A percentile compares a stretch with the other conserved stretches of the same genome.
Evolutionary conservation across 129 eudicot species (phyloP).

Genomic region (Flaveria trinervia): DNA sequence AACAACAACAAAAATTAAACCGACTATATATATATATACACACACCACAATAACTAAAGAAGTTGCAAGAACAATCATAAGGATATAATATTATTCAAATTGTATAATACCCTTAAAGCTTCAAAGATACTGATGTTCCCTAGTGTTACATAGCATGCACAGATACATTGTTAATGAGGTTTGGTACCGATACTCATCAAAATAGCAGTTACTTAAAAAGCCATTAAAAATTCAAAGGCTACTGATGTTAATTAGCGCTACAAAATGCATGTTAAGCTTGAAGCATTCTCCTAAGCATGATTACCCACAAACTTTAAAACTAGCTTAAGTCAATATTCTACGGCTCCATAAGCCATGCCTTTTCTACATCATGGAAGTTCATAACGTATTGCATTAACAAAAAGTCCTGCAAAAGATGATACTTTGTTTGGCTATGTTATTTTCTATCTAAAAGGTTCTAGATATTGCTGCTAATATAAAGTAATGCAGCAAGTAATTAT

Average conservation of each 20-base stretch:
- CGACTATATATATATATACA: neutral
- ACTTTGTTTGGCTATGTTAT: neutral
- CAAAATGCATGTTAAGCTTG: neutral
- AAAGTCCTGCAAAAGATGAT: neutral
- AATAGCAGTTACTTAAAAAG: neutral
- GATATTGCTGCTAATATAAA: neutral
- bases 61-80: neutral
- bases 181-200: conserved; percentile 12
- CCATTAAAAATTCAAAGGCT: neutral
- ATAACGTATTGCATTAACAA: neutral
- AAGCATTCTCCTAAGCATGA: neutral
- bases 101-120: neutral
- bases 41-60: conserved; percentile 12
- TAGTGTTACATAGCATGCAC: conserved; percentile 18
- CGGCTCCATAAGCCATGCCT: too few relatives aligned
- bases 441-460: neutral
- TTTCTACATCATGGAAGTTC: neutral
- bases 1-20: neutral
- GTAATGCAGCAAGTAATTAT: neutral
- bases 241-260: neutral
- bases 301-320: neutral
- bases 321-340: neutral
- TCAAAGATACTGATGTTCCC: neutral
- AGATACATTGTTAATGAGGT: conserved; percentile 8
- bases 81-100: conserved; percentile 6